Base-by-base conservation (phyloP, 345 rosid species). In the Eucalyptus tenuipes region DNA sequence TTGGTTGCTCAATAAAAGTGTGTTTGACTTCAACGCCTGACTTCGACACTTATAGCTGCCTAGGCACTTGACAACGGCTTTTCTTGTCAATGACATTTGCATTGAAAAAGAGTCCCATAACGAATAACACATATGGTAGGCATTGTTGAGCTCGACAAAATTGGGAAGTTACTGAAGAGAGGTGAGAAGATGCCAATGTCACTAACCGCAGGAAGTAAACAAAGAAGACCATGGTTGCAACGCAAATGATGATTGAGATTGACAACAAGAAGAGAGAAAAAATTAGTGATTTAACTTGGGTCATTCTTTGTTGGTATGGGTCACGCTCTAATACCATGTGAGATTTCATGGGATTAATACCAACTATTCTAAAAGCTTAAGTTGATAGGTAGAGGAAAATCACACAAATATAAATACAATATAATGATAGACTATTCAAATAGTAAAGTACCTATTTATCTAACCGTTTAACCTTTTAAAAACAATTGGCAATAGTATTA, bases 361-460 rank as follows among this genome's bases (percentile, higher is more conserved):
- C 33, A 27, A 61, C 0, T 27, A 7, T 12, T 59, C 15, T 61
- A 12, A 61, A 59, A 59, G 4, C 12, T 59, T 59, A 59, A 59
- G 68, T 29, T 61, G 15, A 27, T 27, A 61, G 8, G 14, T 0
- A 0, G 31, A 27, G 31, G 33, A 27, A 61, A 27, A 61, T 61
- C 15, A 12, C 68, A 61, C n/a, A 27, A 61, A 27, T 27, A 61
- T 61, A 61, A 27, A 12, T 12, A 27, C 1, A 27, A 61, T 61
- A 61, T 12, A 61, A 27, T 61, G 4, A 27, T 61, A 5, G 4
- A 61, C 3, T 61, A 61, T 27, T 61, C 68, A 61, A 9, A 27
- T 59, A 6, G 27, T 61, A 61, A 27, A 1, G 4, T 27, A 27
- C 8, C 0, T 59, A n/a, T 12, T 0, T 15, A 12, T 25, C 7